Evolutionary conservation across 345 rosid genomes (phyloP), one percentile per base, ranked within the genome.

Genomic region (Pseudoturritis turrita): DNA sequence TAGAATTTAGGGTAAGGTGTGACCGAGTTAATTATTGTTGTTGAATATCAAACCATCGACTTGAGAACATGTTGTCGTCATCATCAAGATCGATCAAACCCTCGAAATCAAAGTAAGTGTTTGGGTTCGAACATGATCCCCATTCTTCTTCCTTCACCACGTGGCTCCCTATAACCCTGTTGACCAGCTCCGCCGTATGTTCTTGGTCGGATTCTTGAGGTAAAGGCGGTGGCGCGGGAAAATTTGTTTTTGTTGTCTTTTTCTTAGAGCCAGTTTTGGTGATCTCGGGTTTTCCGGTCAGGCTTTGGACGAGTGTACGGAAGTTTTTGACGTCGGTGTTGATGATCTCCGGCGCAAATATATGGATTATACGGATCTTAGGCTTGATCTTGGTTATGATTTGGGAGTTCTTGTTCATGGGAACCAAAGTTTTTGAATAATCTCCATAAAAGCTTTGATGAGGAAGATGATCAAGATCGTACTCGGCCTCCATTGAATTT

Each of bases 311-410:
- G 39, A 95, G 80, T 50, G 86, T 86, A 36, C 96, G 77, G 68
- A 95, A 95, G 82, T 86, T 92, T 9, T 82, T 86, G n/a, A 74
- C 92, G 68, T 92, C 99, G 15, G 98, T 92, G 77, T 88, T 86
- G 83, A 92, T 95, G 78, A 95, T 88, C 80, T 91, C 96, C 17
- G 99, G 99, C 2, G 96, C 96, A 77, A 85, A 81, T 51, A 89
- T 81, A 84, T 95, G 98, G 66, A 89, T 86, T 62, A 95, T 88
- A 33, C 98, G 84, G 25, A 92, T 81, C 82, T 86, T 87, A 1
- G 92, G 96, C 84, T 89, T 88, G 55, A 73, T 21, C 71, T 93
- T 90, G 59, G 91, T 74, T 29, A 85, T 82, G 19, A 73, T 50
- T 3, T 70, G 83, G 7, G 97, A 94, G 60, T 72, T 72, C 58